A percentile compares a stretch with the other conserved stretches of the same genome.
Evolutionary conservation across 2,329 filamentous ascomycete species (phyloP).

Genomic region (Hypoxylon sp.): DNA sequence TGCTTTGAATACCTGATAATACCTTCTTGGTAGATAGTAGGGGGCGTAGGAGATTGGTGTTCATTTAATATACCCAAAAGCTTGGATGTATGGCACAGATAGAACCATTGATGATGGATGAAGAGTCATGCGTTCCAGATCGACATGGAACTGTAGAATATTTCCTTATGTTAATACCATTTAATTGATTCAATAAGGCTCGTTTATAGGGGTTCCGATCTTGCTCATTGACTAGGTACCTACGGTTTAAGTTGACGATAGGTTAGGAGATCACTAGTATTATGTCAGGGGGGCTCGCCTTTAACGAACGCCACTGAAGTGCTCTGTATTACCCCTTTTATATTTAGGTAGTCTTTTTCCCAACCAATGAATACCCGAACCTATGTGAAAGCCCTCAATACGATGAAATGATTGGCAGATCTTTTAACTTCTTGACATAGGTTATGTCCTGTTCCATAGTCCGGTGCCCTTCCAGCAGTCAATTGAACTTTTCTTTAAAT

Average conservation of each 20-base stretch:
- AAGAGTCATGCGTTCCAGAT: conserved; percentile 44
- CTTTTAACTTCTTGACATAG: not conserved
- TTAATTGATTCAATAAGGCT: not conserved
- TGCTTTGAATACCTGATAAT: conserved; percentile 12
- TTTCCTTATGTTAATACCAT: not conserved
- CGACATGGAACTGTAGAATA: not conserved
- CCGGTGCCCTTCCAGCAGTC: not conserved
- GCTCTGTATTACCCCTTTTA: too few relatives aligned
- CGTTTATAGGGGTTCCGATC: too few relatives aligned
- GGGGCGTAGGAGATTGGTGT: not conserved
- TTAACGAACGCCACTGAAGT: too few relatives aligned
- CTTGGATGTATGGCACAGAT: not conserved
- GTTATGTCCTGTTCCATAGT: not conserved
- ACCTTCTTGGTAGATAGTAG: not conserved
- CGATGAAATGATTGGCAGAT: too few relatives aligned
- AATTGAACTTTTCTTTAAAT: not conserved
- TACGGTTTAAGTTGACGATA: too few relatives aligned
- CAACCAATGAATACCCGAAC: too few relatives aligned
- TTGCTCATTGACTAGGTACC: too few relatives aligned
- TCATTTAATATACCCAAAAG: conserved; percentile 17
- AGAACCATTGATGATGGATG: not conserved
- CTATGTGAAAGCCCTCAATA: too few relatives aligned
- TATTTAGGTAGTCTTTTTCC: too few relatives aligned
- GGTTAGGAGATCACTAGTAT: too few relatives aligned
- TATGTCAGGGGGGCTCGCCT: too few relatives aligned